Evolutionary conservation across 768 basidiomycete species (phyloP).

Genomic region (Pholiota microspora): DNA sequence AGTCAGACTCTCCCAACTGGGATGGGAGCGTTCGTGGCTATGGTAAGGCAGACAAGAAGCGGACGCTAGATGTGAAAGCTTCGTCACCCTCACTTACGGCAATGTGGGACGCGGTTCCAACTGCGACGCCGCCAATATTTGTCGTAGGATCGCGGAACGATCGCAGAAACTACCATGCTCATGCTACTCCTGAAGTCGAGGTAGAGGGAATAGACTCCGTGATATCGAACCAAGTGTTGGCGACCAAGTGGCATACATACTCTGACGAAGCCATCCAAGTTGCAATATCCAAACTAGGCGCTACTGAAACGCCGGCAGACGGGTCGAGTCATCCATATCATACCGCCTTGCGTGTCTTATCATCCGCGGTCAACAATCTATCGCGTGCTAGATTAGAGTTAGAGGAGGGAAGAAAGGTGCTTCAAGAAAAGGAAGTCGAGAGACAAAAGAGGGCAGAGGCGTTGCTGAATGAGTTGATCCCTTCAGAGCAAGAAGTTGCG

Average conservation of each 20-base stretch:
- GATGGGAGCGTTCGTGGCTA: constrained; percentile 59
- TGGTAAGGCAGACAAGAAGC: constrained; percentile 37
- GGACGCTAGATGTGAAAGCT: constrained; percentile 18
- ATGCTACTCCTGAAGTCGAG: constrained; percentile 34
- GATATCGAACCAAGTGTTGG: constrained; percentile 49
- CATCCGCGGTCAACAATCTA: constrained; percentile 61
- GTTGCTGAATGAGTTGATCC: constrained; percentile 54
- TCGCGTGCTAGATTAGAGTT: constrained; percentile 58
- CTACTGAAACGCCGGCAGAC: constrained; percentile 46
- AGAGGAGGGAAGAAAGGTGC: constrained; percentile 50
- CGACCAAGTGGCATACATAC: constrained; percentile 74
- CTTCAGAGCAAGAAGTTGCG: constrained; percentile 66
- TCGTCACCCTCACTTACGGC: constrained; percentile 37
- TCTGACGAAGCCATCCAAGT: constrained; percentile 73
- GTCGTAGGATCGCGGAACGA: constrained; percentile 41
- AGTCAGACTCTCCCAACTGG: constrained; percentile 31
- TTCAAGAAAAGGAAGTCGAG: constrained; percentile 61
- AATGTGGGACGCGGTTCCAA: constrained; percentile 34
- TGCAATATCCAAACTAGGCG: constrained; percentile 50
- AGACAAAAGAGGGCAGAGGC: constrained; percentile 50
- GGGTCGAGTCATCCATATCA: constrained; percentile 58
- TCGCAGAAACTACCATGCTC: constrained; percentile 27
- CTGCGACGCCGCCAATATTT: constrained; percentile 35
- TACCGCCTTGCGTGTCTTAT: constrained; percentile 64
- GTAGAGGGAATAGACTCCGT: constrained; percentile 28